Evolutionary conservation across 1,284 basidiomycete species (phyloP), one percentile per base, ranked within the genome.

Genomic region (Cystobasidiaceae sp.): DNA sequence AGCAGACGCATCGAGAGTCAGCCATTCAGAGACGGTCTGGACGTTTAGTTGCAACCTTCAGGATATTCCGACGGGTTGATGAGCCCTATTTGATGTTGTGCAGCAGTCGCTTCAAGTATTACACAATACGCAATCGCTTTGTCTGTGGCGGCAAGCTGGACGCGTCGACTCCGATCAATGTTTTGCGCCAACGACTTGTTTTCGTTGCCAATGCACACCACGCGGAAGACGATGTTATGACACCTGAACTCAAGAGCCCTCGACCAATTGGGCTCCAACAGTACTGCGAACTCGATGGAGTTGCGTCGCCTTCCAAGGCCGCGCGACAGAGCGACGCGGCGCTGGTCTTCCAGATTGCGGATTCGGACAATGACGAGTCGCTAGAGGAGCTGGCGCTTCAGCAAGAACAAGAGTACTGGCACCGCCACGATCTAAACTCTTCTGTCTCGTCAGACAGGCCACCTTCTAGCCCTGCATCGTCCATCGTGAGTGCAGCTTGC

Each of bases 1-100:
- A 70, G 69, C 48, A 54, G 71, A 43, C 52, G 55, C 34, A 58
- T 72, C 21, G 67, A 71, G 9, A 68, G 68, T 43, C 58, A 66
- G 33, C 55, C 67, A 21, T 66, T 72, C 28, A 59, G 60, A 55
- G 63, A 64, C 0, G 60, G 64, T 19, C 23, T 48, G 41, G 57
- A 66, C 15, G 48, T 64, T n/a, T 64, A 30, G n/a, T n/a, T n/a
- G n/a, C n/a, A 9, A 30, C 21, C 2, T 13, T 30, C 33, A 46
- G 44, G 11, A 21, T 15, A n/a, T 11, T 13, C 27, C 19, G 19
- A 11, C 19, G 44, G 19, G 27, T 17, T 11, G 19, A 2, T 3
- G 9, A 21, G 7, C n/a, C 28, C 11, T 9, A 17, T n/a, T n/a
- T n/a, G n/a, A n/a, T n/a, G n/a, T n/a, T n/a, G n/a, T n/a, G n/a